These are phyloP conservation scores for Colletotrichum acutatum DNA, from an alignment of 2,329 filamentous ascomycete genomes.

Conservation along the genomic window DNA sequence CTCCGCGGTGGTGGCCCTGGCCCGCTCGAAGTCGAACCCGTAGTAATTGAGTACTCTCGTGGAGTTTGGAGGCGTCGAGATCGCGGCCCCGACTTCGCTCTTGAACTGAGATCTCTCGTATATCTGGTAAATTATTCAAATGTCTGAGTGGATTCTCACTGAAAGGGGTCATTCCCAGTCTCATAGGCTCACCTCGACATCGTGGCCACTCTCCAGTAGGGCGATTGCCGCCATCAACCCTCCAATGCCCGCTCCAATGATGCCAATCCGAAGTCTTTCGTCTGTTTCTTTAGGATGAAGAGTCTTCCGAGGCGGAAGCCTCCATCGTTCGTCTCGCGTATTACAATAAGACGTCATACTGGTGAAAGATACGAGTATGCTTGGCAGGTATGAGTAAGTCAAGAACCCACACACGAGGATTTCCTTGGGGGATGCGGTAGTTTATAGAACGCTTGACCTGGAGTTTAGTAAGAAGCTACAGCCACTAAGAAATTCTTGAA, in stretches of 20 bases:
- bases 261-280: background rate
- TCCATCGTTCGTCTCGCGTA: background rate
- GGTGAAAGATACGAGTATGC: background rate
- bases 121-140: background rate
- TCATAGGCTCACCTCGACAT: background rate
- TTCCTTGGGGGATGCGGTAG: background rate
- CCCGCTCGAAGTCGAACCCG: background rate
- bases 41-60: background rate
- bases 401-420: background rate
- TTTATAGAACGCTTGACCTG: too few relatives aligned
- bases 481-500: too few relatives aligned
- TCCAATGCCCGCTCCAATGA: background rate
- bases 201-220: slow-evolving; percentile 1
- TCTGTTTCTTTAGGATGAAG: too few relatives aligned
- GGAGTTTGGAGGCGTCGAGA: slow-evolving; percentile 4
- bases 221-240: slow-evolving; percentile 2
- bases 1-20: background rate
- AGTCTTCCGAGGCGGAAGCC: background rate
- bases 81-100: background rate
- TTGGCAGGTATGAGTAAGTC: background rate
- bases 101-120: slow-evolving; percentile 5
- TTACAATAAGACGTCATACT: background rate
- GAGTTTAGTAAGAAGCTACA: too few relatives aligned
- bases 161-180: background rate
- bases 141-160: background rate